Conservation (phyloP, 371 early-diverging fungal species). For the Mortierella polycephala region DNA sequence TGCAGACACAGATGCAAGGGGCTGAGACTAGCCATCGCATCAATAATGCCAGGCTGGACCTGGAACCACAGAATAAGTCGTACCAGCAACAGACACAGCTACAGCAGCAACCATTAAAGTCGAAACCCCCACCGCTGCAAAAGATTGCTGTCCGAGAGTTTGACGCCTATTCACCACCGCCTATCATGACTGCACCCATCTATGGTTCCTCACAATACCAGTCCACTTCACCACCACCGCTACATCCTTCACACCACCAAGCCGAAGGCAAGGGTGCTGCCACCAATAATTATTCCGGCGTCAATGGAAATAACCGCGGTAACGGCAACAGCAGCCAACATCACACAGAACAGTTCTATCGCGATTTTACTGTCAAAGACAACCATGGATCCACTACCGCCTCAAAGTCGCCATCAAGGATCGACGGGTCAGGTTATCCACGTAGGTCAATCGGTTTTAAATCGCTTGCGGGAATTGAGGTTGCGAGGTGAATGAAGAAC, state of each 20-base stretch:
- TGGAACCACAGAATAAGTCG: conserved; percentile 12
- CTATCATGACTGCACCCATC: conserved; percentile 42
- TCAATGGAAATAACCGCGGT: not conserved
- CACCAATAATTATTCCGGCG: not conserved
- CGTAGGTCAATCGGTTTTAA: conserved; percentile 17
- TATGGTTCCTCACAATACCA: conserved; percentile 29
- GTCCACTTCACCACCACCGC: conserved; percentile 8
- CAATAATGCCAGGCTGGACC: conserved; percentile 36
- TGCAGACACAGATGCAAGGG: not conserved
- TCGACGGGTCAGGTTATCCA: conserved; percentile 18
- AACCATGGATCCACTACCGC: not conserved
- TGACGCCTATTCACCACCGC: conserved; percentile 41
- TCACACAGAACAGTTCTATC: conserved; percentile 2
- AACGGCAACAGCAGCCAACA: conserved; percentile 1
- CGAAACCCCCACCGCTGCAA: conserved; percentile 33
- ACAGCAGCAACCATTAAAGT: conserved; percentile 12
- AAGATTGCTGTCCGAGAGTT: conserved; percentile 48
- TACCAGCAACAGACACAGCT: conserved; percentile 13
- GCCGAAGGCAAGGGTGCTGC: not conserved
- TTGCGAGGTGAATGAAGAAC: too few species aligned
- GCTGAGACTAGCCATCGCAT: conserved; percentile 2
- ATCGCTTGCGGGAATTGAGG: too few species aligned
- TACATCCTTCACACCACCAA: not conserved
- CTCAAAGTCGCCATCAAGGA: not conserved
- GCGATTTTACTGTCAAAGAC: not conserved